Evolutionary conservation across 352 stramenopile species (phyloP).

Genomic region (Globisporangium apiculatum): DNA sequence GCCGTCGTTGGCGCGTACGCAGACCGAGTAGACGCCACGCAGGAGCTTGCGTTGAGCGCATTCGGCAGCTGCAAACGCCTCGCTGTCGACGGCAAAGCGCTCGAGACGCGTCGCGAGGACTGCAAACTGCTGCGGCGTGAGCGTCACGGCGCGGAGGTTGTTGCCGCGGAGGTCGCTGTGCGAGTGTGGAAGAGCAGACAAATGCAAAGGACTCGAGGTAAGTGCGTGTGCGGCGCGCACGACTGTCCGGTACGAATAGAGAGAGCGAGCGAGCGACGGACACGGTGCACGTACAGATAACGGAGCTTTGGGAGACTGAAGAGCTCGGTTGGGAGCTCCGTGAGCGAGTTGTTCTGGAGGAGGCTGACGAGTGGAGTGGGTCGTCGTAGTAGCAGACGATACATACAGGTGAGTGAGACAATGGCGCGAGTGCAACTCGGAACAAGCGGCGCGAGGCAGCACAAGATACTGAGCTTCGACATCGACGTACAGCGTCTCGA

Average conservation of each 20-base stretch:
- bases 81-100: constrained; percentile 10
- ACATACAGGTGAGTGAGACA: not conserved
- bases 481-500: constrained; percentile 12
- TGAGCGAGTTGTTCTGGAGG: constrained; percentile 18
- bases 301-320: constrained; percentile 12
- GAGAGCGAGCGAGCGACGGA: not conserved
- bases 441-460: no score
- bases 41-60: constrained; percentile 10
- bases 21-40: constrained; percentile 10
- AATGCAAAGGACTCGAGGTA: not conserved
- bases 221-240: not conserved
- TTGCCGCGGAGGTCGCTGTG: constrained; percentile 19
- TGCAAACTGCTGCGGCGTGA: constrained; percentile 7
- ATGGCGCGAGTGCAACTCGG: no score
- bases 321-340: constrained; percentile 9
- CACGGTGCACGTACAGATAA: constrained; percentile 8
- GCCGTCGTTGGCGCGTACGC: not conserved
- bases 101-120: constrained; percentile 8
- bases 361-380: constrained; percentile 1
- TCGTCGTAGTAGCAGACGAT: not conserved
- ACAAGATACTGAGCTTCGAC: no score
- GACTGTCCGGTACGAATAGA: not conserved
- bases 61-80: constrained; percentile 3
- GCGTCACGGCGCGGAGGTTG: constrained; percentile 2
- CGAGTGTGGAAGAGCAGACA: not conserved